These are phyloP conservation scores for Colletotrichum sublineola DNA, from an alignment of 2,329 filamentous ascomycete genomes.

Conservation along the genomic window DNA sequence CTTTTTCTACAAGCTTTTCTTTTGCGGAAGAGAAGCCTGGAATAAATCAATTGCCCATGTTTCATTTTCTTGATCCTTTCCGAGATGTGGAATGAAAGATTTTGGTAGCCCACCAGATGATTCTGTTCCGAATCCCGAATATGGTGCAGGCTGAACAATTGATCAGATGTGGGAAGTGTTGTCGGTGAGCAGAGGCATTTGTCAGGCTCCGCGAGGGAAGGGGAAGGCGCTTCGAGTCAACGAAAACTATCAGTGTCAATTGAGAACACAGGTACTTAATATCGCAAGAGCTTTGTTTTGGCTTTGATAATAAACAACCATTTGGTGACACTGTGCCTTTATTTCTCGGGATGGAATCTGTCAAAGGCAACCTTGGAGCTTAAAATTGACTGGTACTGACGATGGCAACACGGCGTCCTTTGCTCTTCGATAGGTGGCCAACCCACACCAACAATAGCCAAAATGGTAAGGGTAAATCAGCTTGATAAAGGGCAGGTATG, in stretches of 20 bases:
- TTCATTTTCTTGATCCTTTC: no score
- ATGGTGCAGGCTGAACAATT: no score
- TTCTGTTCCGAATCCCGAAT: background rate
- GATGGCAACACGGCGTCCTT: background rate
- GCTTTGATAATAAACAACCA: background rate
- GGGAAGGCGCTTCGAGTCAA: no score
- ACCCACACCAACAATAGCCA: background rate
- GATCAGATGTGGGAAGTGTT: background rate
- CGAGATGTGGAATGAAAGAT: background rate
- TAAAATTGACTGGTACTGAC: no score
- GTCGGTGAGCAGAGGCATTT: background rate
- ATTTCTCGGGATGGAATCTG: background rate
- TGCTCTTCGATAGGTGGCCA: no score
- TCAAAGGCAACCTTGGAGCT: background rate
- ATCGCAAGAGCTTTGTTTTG: no score
- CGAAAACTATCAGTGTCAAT: background rate
- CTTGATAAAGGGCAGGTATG: no score
- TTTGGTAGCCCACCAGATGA: rapidly evolving
- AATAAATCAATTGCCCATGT: no score
- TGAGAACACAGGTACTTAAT: no score
- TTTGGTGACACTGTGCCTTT: background rate
- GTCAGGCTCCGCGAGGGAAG: background rate
- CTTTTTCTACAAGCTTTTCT: no score
- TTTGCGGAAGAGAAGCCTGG: no score
- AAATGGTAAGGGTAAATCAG: background rate